These are phyloP conservation scores for Santalum album DNA, from an alignment of 164 flowering plant genomes.

Conservation along the genomic window DNA sequence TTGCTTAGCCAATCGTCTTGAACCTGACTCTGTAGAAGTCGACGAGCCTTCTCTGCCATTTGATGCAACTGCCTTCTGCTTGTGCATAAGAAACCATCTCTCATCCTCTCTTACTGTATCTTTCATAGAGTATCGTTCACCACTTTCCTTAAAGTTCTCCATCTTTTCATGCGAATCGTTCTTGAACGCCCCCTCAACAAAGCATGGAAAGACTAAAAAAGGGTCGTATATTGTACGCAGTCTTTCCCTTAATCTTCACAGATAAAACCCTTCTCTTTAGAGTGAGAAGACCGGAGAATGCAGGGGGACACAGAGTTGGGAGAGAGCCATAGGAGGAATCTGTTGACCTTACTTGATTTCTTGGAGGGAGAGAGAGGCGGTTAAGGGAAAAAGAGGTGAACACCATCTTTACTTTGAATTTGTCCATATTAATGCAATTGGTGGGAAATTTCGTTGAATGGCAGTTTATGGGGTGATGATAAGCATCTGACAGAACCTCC, in stretches of 20 bases:
- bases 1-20: no score
- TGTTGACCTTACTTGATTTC: no score
- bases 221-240: no score
- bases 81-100: constrained; percentile 1
- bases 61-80: no score
- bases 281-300: no score
- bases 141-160: background rate
- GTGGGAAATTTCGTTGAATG: background rate
- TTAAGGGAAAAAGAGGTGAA: background rate
- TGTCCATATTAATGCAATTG: background rate
- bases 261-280: no score
- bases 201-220: constrained; percentile 5
- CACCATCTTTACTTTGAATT: constrained; percentile 2
- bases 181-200: background rate
- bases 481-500: background rate
- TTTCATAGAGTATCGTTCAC: background rate
- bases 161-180: background rate
- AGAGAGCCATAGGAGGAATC: no score
- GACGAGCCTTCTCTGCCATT: no score
- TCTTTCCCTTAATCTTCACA: no score
- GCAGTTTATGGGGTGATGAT: background rate
- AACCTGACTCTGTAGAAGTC: no score
- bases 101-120: constrained; percentile 1
- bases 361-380: no score
- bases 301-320: no score